Percentiles rank a stretch among this genome's conserved stretches.
Evolutionary conservation across 1,284 basidiomycete genomes (phyloP).

Genomic region (Malassezia slooffiae): DNA sequence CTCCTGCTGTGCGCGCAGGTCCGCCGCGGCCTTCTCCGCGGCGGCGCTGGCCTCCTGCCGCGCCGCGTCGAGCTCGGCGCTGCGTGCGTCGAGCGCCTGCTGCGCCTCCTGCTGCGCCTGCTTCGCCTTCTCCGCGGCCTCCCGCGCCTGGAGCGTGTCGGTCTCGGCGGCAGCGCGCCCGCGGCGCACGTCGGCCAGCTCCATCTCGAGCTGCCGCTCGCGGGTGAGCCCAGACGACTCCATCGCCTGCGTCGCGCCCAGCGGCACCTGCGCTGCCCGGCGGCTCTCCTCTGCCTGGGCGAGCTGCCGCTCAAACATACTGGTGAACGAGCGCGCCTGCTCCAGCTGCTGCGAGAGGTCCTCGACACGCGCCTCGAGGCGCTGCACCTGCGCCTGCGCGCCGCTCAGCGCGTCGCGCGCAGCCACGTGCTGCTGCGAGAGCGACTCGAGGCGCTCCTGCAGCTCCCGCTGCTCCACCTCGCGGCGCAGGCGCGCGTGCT

Average conservation of each 20-base stretch:
- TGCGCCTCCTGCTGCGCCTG: constrained; percentile 56
- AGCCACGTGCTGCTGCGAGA: constrained; percentile 59
- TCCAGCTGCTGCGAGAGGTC: constrained; percentile 62
- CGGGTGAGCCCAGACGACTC: constrained; percentile 48
- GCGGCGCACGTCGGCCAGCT: constrained; percentile 55
- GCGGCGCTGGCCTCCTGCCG: constrained; percentile 4
- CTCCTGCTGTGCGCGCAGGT: no score
- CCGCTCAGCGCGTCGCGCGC: constrained; percentile 63
- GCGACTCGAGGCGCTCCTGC: constrained; percentile 62
- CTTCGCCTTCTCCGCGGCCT: constrained; percentile 52
- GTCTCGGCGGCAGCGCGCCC: constrained; percentile 38
- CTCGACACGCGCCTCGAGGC: constrained; percentile 65
- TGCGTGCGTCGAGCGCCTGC: constrained; percentile 18
- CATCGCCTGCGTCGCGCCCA: constrained; percentile 1
- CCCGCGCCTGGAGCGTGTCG: constrained; percentile 14
- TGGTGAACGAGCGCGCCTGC: constrained; percentile 67
- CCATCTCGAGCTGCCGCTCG: constrained; percentile 69
- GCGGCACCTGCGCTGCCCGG: constrained; percentile 37
- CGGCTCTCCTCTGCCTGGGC: constrained; percentile 10
- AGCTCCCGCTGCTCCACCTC: constrained; percentile 70
- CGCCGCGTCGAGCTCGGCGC: constrained; percentile 33
- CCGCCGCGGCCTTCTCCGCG: constrained; percentile 15
- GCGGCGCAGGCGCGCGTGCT: constrained; percentile 55
- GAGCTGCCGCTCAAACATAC: constrained; percentile 59
- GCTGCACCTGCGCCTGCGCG: constrained; percentile 68